These are phyloP conservation scores for Boletellus dicymbophilus DNA, from an alignment of 1,284 basidiomycete genomes.

Conservation along the genomic window DNA sequence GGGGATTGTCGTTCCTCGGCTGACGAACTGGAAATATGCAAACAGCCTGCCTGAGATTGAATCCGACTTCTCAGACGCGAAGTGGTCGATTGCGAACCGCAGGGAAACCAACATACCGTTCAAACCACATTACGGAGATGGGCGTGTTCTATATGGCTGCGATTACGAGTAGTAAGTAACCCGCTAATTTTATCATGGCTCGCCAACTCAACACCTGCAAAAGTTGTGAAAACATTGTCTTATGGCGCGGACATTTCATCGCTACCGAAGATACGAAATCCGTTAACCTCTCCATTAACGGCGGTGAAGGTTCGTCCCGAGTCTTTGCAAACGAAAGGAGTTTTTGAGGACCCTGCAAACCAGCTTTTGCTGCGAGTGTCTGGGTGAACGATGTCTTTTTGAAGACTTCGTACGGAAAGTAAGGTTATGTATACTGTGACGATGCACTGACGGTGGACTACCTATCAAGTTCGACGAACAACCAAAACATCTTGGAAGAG, in stretches of 20 bases:
- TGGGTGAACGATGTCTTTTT: conserved; percentile 80
- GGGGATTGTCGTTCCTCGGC: conserved; percentile 33
- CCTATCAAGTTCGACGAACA: conserved; percentile 58
- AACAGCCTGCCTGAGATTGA: conserved; percentile 73
- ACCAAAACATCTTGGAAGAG: conserved; percentile 56
- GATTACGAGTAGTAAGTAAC: conserved; percentile 78
- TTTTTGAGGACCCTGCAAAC: conserved; percentile 1
- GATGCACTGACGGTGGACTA: conserved; percentile 1
- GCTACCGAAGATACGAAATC: conserved; percentile 58
- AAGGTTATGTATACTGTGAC: conserved; percentile 23
- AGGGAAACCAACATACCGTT: conserved; percentile 70
- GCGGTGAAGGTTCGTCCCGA: conserved; percentile 61
- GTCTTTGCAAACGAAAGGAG: neutral
- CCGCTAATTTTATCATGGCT: neutral
- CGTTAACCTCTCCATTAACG: conserved; percentile 75
- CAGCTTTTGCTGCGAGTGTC: conserved; percentile 74
- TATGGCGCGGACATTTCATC: conserved; percentile 81
- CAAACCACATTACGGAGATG: conserved; percentile 71
- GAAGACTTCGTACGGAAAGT: conserved; percentile 73
- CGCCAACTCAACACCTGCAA: neutral
- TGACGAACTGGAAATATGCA: conserved; percentile 67
- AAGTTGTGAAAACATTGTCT: conserved; percentile 76
- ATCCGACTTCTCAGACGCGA: conserved; percentile 54
- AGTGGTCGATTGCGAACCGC: conserved; percentile 67
- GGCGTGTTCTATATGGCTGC: conserved; percentile 73